Evolutionary conservation across 495 filamentous ascomycete species (phyloP).

Genomic region (Lineolata rhizophorae): DNA sequence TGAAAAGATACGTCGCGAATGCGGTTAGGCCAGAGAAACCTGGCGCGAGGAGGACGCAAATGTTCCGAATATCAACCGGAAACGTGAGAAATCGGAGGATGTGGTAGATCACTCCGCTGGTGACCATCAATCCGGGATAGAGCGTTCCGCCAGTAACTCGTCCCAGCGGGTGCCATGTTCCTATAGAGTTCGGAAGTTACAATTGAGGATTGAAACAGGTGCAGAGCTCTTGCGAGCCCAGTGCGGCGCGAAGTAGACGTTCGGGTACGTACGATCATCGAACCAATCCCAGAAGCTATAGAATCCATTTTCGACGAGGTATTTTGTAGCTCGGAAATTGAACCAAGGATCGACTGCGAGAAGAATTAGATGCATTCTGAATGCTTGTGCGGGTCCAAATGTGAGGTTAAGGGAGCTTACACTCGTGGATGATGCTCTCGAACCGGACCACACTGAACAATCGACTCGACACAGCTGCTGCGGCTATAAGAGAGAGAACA

Average conservation of each 20-base stretch:
- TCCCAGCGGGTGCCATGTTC: conserved; percentile 97
- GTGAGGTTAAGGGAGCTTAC: conserved; percentile 30
- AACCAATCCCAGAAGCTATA: conserved; percentile 99
- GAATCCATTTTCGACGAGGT: conserved; percentile 88
- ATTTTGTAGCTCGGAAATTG: conserved; percentile 97
- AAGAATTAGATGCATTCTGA: conserved; percentile 4
- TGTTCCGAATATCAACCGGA: conserved; percentile 95
- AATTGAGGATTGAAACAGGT: too few species aligned
- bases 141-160: conserved; percentile 97
- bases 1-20: conserved; percentile 83
- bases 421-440: conserved; percentile 99
- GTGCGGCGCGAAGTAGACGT: neutral
- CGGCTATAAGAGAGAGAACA: conserved; percentile 84
- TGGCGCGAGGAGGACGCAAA: conserved; percentile 91
- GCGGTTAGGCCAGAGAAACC: conserved; percentile 92
- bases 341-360: conserved; percentile 95
- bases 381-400: conserved; percentile 6
- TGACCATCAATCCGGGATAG: conserved; percentile 98
- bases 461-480: conserved; percentile 77
- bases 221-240: conserved; percentile 1
- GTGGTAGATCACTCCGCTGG: conserved; percentile 92
- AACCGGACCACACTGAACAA: conserved; percentile 99
- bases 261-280: conserved; percentile 57
- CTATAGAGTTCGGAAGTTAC: conserved; percentile 19
- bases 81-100: conserved; percentile 74